Evolutionary conservation across 306 rosid genomes (phyloP), one percentile per base, ranked within the genome.

Genomic region (Prunus salicina): DNA sequence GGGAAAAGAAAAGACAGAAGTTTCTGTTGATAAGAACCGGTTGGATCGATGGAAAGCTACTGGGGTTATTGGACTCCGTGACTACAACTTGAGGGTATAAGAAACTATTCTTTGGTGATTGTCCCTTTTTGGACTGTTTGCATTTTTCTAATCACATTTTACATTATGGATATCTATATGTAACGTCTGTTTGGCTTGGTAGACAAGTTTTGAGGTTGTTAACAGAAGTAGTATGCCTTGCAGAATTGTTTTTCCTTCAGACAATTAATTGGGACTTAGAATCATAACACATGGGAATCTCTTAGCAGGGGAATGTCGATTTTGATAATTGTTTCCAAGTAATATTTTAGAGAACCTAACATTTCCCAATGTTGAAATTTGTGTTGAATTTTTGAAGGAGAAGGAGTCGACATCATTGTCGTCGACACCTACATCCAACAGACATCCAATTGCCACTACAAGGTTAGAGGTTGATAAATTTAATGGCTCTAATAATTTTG

Each of bases 61-160:
- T 15, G 92, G 97, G 72, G 92, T 95, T 82, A 70, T 95, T 70
- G 92, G 93, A 56, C 75, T 95, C 83, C 83, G 93, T 77, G 96
- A 92, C 74, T 80, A 89, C 87, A 90, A 83, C 76, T 89, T 95
- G 89, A 91, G 88, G 96, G 98, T 94, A 84, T 61, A 30, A 43
- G 43, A 32, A 34, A 51, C 38, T 68, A 20, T 5, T n/a, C 43
- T 43, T 38, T 32, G 56, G 19, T 25, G 50, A 69, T 50, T 68
- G n/a, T 24, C 62, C 66, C 5, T 11, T 28, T 8, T 18, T 18
- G 28, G 5, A 16, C 12, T 3, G 6, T 18, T 18, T 50, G 45
- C 10, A 4, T 20, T 72, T 72, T 8, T 38, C 34, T 38, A 18
- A 34, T 34, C 34, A 22, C 51, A 34, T 34, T 53, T 55, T 24